Evolutionary conservation across 2,329 filamentous ascomycete genomes (phyloP).

Genomic region (Monosporascus sp.): DNA sequence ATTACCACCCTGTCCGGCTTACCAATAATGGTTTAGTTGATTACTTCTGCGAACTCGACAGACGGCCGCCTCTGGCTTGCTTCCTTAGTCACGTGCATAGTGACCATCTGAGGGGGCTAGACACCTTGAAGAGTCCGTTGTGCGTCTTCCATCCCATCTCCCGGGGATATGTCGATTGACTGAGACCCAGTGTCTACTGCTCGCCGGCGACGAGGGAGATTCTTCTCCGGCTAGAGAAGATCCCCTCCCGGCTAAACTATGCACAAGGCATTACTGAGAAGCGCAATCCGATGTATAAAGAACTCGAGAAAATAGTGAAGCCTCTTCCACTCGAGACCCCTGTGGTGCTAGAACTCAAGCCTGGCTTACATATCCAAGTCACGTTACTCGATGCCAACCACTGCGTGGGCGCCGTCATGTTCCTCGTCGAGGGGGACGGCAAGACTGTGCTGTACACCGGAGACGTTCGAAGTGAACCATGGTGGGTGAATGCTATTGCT

Average conservation of each 20-base stretch:
- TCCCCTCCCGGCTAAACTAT: slow-evolving; percentile 76
- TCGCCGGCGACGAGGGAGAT: slow-evolving; percentile 79
- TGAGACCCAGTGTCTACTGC: slow-evolving; percentile 64
- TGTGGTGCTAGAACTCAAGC: slow-evolving; percentile 67
- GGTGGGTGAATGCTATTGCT: slow-evolving; percentile 73
- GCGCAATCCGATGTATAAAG: slow-evolving; percentile 68
- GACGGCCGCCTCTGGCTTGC: slow-evolving; percentile 66
- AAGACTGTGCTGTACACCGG: slow-evolving; percentile 83
- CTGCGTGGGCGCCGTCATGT: slow-evolving; percentile 87
- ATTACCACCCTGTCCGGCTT: neutral
- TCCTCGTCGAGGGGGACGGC: slow-evolving; percentile 70
- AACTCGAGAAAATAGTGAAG: slow-evolving; percentile 68
- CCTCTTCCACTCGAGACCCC: slow-evolving; percentile 78
- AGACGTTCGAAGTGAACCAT: slow-evolving; percentile 78
- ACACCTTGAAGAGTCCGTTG: slow-evolving; percentile 72
- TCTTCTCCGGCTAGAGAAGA: slow-evolving; percentile 72
- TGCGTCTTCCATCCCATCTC: slow-evolving; percentile 23
- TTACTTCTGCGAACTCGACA: slow-evolving; percentile 62
- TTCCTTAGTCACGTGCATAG: slow-evolving; percentile 92
- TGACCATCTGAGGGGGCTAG: slow-evolving; percentile 79
- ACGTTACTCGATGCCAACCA: slow-evolving; percentile 91
- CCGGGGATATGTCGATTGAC: neutral
- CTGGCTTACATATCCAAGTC: slow-evolving; percentile 64
- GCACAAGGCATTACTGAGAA: slow-evolving; percentile 72
- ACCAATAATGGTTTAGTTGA: slow-evolving; percentile 53